Conservation (phyloP, 2,329 filamentous ascomycete species). For the Clarireedia paspali region DNA sequence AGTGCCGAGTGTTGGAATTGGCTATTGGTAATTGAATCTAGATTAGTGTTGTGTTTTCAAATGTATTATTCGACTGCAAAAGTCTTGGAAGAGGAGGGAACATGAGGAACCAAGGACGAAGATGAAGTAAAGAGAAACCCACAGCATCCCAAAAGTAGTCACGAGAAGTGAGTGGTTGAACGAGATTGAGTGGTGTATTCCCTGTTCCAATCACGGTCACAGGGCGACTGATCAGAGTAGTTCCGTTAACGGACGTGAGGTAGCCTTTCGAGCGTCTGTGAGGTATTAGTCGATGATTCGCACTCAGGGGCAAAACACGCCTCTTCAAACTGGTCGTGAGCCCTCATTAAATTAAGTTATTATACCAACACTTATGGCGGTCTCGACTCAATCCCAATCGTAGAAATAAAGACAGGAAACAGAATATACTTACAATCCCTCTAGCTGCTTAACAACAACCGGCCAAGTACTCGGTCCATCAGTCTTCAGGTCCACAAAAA, state of each 20-base stretch:
- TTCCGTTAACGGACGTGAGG: constrained; percentile 20
- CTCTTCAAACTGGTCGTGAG: not conserved
- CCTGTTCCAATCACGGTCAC: constrained; percentile 27
- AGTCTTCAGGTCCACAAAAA: constrained; percentile 59
- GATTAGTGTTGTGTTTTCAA: not conserved
- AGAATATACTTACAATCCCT: constrained; percentile 42
- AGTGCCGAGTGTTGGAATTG: constrained; percentile 22
- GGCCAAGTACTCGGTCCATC: constrained; percentile 47
- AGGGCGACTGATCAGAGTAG: constrained; percentile 17
- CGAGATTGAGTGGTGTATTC: constrained; percentile 39
- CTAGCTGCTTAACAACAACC: constrained; percentile 45
- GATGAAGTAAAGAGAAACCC: not conserved
- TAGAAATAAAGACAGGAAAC: not conserved
- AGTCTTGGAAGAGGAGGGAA: not conserved
- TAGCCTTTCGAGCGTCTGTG: constrained; percentile 27
- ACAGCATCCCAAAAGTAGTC: constrained; percentile 53
- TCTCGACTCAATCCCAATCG: not conserved
- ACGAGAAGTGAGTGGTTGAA: constrained; percentile 37
- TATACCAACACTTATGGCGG: not conserved
- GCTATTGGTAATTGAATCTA: not conserved
- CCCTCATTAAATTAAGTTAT: not conserved
- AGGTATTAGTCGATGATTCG: not conserved
- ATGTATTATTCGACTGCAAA: too few species aligned
- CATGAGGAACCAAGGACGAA: not conserved
- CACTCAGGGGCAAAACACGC: too few species aligned